Base-by-base conservation (phyloP, 192 early-diverging fungal species). In the Chytriomyces sp. region DNA sequence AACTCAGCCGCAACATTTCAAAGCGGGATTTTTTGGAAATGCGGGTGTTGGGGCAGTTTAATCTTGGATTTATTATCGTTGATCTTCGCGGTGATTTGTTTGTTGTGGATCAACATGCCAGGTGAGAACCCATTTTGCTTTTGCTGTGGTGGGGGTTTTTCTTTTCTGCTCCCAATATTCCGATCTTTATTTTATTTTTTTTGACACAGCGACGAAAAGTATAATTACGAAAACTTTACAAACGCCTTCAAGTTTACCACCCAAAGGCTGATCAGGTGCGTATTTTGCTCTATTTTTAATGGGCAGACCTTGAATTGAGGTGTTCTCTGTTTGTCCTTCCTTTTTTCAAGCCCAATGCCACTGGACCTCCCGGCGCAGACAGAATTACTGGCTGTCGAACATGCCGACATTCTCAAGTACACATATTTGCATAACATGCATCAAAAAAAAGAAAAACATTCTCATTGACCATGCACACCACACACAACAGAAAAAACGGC, bases 21-120 rank as follows among this genome's bases (percentile, higher is more conserved):
- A 95, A 97, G 75, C 24, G 62, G 0, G 95, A 97, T 67, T 99
- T 99, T 83, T 50, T 64, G n/a, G 61, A 76, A 3, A 98, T 99
- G 94, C 79, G 87, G 48, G 81, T 99, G 6, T 50, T 98, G 5
- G 98, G 98, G 2, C 98, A 99, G 81, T 99, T 99, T 86, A 99
- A 99, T 78, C 88, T 89, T 61, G 98, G 97, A 1, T 99, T 99
- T 80, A 99, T 99, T 62, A 86, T 99, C 10, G 88, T 86, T 0
- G 79, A 85, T 2, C 82, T 95, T n/a, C 44, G 72, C 7, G 61
- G 72, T 60, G 92, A 95, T 77, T 86, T 99, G 7, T 98, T 94
- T 79, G 95, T 99, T 50, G 89, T 99, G 65, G 98, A 99, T 82
- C 98, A 99, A 76, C 98, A 99, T 81, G 98, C 98, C 2, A 91